Conservation (phyloP, 2,329 filamentous ascomycete genomes). For the Furcasterigmium sp. region DNA sequence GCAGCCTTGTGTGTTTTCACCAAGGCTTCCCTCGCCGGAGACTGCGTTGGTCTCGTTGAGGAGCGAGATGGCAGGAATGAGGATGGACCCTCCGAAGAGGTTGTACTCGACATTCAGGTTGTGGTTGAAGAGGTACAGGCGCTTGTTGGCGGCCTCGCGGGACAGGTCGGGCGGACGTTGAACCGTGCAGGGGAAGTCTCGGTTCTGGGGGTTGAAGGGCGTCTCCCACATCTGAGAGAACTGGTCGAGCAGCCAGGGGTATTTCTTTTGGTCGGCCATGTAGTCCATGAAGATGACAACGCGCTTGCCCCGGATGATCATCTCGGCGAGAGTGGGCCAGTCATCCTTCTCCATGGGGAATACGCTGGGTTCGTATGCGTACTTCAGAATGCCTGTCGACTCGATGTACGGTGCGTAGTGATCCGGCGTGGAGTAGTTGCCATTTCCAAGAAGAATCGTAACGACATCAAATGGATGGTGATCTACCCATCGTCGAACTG, state of each 20-base stretch:
- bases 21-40: slow-evolving; percentile 61
- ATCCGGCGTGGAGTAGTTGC: slow-evolving; percentile 59
- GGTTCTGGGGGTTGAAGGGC: slow-evolving; percentile 66
- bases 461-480: slow-evolving; percentile 80
- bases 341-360: slow-evolving; percentile 66
- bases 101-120: slow-evolving; percentile 79
- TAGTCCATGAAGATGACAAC: slow-evolving; percentile 84
- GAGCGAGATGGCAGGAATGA: slow-evolving; percentile 67
- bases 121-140: slow-evolving; percentile 83
- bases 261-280: slow-evolving; percentile 68
- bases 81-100: slow-evolving; percentile 55
- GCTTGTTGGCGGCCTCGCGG: slow-evolving; percentile 45
- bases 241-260: slow-evolving; percentile 82
- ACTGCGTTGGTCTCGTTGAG: slow-evolving; percentile 69
- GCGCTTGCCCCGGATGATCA: slow-evolving; percentile 67
- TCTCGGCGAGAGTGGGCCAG: slow-evolving; percentile 77
- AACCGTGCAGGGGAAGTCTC: slow-evolving; percentile 68
- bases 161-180: slow-evolving; percentile 69
- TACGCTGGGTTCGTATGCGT: slow-evolving; percentile 67
- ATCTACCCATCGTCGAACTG: slow-evolving; percentile 68
- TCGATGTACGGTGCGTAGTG: slow-evolving; percentile 67
- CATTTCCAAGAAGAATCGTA: slow-evolving; percentile 81
- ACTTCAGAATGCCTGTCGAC: slow-evolving; percentile 64
- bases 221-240: slow-evolving; percentile 91
- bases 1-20: slow-evolving; percentile 59